Conservation (phyloP, 2,329 filamentous ascomycete species). For the Microdochium trichocladiopsis region DNA sequence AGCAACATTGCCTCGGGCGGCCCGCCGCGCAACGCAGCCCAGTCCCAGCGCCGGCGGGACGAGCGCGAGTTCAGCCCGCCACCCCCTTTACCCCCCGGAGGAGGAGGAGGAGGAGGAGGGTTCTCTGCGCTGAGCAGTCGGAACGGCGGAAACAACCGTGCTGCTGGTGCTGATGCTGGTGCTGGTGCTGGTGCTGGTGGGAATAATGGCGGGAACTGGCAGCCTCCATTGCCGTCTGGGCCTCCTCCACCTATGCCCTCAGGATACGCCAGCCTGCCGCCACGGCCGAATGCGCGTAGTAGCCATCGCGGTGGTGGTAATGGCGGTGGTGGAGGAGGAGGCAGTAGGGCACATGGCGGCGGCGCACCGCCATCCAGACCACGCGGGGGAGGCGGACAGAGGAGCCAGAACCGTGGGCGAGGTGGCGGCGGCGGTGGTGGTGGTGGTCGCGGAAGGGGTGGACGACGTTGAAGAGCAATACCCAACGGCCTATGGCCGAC, state of each 20-base stretch:
- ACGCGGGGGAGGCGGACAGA: constrained; percentile 6
- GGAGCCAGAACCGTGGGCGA: constrained; percentile 2
- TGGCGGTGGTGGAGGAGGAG: constrained; percentile 1
- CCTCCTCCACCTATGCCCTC: constrained; percentile 14
- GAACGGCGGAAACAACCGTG: not conserved
- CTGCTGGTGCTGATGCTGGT: too few species aligned
- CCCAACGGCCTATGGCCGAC: too few species aligned
- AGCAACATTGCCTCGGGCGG: constrained; percentile 12
- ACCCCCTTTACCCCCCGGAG: constrained; percentile 3
- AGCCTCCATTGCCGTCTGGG: constrained; percentile 15
- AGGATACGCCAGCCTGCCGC: constrained; percentile 10
- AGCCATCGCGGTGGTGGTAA: constrained; percentile 1
- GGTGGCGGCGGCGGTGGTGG: constrained; percentile 6
- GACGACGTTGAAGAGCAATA: too few species aligned
- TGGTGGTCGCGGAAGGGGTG: too few species aligned
- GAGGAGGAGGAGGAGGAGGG: not conserved
- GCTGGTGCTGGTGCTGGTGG: too few species aligned
- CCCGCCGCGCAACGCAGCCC: constrained; percentile 1
- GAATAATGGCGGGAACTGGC: constrained; percentile 4
- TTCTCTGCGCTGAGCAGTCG: not conserved
- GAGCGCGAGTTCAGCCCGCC: constrained; percentile 5
- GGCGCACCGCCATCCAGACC: constrained; percentile 1
- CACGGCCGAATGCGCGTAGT: constrained; percentile 6
- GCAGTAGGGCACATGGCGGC: not conserved
- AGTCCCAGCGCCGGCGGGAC: constrained; percentile 2